These are phyloP conservation scores for Aspergillus candidus DNA, from an alignment of 2,329 filamentous ascomycete genomes.

Conservation along the genomic window DNA sequence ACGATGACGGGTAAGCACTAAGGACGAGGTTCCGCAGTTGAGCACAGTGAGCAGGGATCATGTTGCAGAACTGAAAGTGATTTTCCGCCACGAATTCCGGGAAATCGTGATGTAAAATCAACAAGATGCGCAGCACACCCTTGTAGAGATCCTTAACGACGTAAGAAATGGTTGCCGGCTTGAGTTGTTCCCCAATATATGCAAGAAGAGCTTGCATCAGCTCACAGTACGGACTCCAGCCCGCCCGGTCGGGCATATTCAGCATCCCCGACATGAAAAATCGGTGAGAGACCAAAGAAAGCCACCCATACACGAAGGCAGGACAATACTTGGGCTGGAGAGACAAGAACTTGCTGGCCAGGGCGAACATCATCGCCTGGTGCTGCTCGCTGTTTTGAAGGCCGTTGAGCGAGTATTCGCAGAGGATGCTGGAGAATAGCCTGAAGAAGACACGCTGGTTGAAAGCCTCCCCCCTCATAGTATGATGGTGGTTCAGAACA, in stretches of 20 bases:
- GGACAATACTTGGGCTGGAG: constrained; percentile 73
- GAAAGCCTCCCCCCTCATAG: constrained; percentile 72
- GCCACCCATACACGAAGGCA: constrained; percentile 79
- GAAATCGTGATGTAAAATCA: constrained; percentile 88
- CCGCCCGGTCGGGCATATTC: constrained; percentile 57
- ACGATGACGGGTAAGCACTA: constrained; percentile 66
- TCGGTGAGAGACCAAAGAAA: constrained; percentile 74
- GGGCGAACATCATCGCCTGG: constrained; percentile 62
- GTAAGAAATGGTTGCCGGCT: constrained; percentile 61
- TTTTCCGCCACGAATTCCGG: constrained; percentile 88
- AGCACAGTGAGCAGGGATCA: constrained; percentile 74
- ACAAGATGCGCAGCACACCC: constrained; percentile 71
- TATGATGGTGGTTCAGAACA: constrained; percentile 78
- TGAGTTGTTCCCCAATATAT: constrained; percentile 74
- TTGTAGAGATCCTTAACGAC: constrained; percentile 79
- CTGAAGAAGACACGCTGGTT: constrained; percentile 89
- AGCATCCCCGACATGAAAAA: constrained; percentile 76
- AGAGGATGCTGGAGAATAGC: constrained; percentile 75
- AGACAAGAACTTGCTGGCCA: constrained; percentile 65
- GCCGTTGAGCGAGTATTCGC: constrained; percentile 59
- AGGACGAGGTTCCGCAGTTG: constrained; percentile 87
- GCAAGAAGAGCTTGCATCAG: constrained; percentile 66
- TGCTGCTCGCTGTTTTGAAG: constrained; percentile 57
- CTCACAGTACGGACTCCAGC: constrained; percentile 71
- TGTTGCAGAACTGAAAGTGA: constrained; percentile 72